These are phyloP conservation scores for Epichloe typhina DNA, from an alignment of 2,329 filamentous ascomycete genomes.

Conservation along the genomic window DNA sequence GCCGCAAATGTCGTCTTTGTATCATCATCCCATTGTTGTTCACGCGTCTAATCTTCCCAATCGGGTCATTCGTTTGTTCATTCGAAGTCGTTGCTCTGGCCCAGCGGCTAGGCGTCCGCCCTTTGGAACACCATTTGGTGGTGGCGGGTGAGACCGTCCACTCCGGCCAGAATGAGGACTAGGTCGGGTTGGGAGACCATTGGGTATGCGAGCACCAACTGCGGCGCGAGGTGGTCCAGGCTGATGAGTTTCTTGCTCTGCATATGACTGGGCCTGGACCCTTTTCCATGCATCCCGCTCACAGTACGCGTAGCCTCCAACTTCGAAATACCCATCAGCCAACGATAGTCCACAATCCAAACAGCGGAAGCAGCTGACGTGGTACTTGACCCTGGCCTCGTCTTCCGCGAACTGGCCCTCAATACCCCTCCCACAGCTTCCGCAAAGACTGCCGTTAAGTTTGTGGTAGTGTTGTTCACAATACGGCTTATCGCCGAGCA, in stretches of 20 bases:
- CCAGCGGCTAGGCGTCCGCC: slow-evolving; percentile 8
- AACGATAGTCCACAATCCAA: slow-evolving; percentile 62
- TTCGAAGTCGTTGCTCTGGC: slow-evolving; percentile 24
- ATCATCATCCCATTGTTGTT: slow-evolving; percentile 31
- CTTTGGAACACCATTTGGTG: slow-evolving; percentile 2
- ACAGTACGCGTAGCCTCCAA: slow-evolving; percentile 68
- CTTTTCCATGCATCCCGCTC: slow-evolving; percentile 67
- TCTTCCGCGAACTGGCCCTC: slow-evolving; percentile 91
- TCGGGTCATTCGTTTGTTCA: slow-evolving; percentile 51
- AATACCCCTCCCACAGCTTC: slow-evolving; percentile 68
- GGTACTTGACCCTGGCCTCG: slow-evolving; percentile 63
- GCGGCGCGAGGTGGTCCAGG: slow-evolving; percentile 4
- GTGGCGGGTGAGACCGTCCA: not conserved
- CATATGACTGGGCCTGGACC: slow-evolving; percentile 22
- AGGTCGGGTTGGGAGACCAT: slow-evolving; percentile 11
- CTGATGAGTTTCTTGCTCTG: slow-evolving; percentile 7
- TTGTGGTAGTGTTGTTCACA: slow-evolving; percentile 89
- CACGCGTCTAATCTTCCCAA: slow-evolving; percentile 24
- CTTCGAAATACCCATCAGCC: slow-evolving; percentile 81
- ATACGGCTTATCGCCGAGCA: slow-evolving; percentile 74
- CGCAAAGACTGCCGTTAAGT: slow-evolving; percentile 77
- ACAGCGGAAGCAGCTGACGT: slow-evolving; percentile 78
- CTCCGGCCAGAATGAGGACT: slow-evolving; percentile 7
- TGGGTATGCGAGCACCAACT: slow-evolving; percentile 12
- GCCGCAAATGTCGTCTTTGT: not conserved